These are phyloP conservation scores for Berkeleyomyces rouxiae DNA, from an alignment of 2,329 filamentous ascomycete genomes.

Conservation along the genomic window DNA sequence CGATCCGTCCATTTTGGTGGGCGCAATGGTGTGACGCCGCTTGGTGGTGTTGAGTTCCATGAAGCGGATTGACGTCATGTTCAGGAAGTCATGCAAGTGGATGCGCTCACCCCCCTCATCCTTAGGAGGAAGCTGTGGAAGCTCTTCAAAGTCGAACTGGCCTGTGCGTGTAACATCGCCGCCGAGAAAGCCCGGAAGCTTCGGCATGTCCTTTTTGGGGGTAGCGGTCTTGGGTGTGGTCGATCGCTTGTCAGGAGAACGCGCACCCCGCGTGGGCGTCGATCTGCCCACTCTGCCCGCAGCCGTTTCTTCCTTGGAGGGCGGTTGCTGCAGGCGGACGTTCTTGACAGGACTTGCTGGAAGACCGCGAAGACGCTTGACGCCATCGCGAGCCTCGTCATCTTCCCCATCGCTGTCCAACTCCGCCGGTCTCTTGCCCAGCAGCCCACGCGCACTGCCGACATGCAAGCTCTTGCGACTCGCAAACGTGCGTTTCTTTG, in stretches of 20 bases:
- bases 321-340: conserved; percentile 51
- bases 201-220: conserved; percentile 6
- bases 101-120: conserved; percentile 42
- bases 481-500: conserved; percentile 50
- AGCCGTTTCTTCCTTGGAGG: conserved; percentile 47
- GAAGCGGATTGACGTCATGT: conserved; percentile 91
- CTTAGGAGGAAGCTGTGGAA: conserved; percentile 17
- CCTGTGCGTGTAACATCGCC: conserved; percentile 17
- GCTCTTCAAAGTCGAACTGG: conserved; percentile 25
- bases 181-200: conserved; percentile 3
- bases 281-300: conserved; percentile 42
- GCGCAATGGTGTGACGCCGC: conserved; percentile 64
- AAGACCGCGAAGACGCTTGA: conserved; percentile 55
- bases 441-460: conserved; percentile 53
- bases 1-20: conserved; percentile 29
- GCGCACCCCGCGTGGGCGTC: conserved; percentile 21
- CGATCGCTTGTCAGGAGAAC: conserved; percentile 27
- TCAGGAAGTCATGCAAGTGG: conserved; percentile 79
- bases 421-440: conserved; percentile 59
- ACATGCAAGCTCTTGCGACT: conserved; percentile 63
- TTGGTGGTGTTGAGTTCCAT: conserved; percentile 98
- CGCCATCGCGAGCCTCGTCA: conserved; percentile 41
- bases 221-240: conserved; percentile 33
- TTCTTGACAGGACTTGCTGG: conserved; percentile 65
- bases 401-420: conserved; percentile 43